Percentiles rank a stretch among this genome's conserved stretches.
Evolutionary conservation across 208 protist genomes (phyloP).

Genomic region (Acanthamoeba sp.): DNA sequence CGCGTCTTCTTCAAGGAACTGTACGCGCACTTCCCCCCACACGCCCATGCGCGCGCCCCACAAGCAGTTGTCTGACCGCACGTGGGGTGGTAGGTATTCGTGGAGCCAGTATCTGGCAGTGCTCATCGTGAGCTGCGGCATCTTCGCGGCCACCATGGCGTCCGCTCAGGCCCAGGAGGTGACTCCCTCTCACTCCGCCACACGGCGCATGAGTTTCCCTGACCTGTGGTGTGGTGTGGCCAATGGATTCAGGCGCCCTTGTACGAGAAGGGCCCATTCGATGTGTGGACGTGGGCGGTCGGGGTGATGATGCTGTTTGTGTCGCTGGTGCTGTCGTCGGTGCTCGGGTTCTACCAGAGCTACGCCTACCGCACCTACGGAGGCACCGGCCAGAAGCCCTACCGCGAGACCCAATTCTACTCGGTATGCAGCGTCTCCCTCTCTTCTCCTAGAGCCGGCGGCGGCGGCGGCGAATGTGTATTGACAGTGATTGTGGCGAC

Average conservation of each 20-base stretch:
- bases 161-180: slow-evolving; percentile 24
- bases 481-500: neutral
- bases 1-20: slow-evolving; percentile 68
- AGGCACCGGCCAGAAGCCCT: slow-evolving; percentile 15
- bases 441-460: neutral
- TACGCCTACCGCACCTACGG: slow-evolving; percentile 40
- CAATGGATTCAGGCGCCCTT: neutral
- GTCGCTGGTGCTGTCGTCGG: slow-evolving; percentile 52
- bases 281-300: neutral
- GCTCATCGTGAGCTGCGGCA: slow-evolving; percentile 65
- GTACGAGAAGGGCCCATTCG: slow-evolving; percentile 26
- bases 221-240: too few relatives aligned
- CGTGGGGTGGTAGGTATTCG: slow-evolving; percentile 58
- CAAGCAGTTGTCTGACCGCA: too few relatives aligned
- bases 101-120: slow-evolving; percentile 63
- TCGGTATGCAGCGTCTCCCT: neutral
- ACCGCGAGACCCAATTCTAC: slow-evolving; percentile 55
- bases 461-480: too few relatives aligned
- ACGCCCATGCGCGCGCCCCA: too few relatives aligned
- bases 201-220: too few relatives aligned
- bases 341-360: slow-evolving; percentile 59
- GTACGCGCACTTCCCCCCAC: neutral
- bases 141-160: slow-evolving; percentile 63
- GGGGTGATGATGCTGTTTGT: slow-evolving; percentile 69
- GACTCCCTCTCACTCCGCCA: neutral